phyloP scores from a whole-genome alignment of 164 flowering plant genomes.

The Vitis amurensis region DNA sequence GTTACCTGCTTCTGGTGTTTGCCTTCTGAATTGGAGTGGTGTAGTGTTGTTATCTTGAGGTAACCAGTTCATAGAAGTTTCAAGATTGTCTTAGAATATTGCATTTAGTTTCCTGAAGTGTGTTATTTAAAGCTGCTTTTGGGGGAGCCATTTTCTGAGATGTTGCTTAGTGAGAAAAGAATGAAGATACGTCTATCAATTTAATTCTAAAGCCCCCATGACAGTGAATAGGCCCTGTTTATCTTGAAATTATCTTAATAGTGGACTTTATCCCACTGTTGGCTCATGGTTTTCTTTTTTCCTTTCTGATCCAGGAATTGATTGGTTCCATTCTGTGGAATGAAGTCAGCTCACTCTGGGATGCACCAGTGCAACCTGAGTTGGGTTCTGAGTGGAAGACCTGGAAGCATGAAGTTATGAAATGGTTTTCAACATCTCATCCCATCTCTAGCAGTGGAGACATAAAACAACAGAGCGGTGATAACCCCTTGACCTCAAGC shows the following conservation, averaged over 20 bases:
- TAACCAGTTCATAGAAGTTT: too few relatives aligned
- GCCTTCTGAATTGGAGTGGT: too few relatives aligned
- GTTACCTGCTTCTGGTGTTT: too few relatives aligned
- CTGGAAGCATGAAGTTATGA: conserved; percentile 85
- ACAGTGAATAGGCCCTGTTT: neutral
- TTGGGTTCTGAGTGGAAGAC: conserved; percentile 73
- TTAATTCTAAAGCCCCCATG: neutral
- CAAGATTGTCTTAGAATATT: too few relatives aligned
- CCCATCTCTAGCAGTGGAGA: conserved; percentile 38
- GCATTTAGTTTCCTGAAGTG: neutral
- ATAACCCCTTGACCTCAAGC: conserved; percentile 27
- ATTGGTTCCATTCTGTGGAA: conserved; percentile 68
- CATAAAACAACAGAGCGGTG: conserved; percentile 35
- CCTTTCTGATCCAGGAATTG: conserved; percentile 58
- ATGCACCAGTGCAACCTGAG: conserved; percentile 53
- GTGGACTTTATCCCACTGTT: neutral
- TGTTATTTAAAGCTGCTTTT: neutral
- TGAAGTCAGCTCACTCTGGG: conserved; percentile 55
- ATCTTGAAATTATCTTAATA: neutral
- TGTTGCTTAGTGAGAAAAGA: neutral
- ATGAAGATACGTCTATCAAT: neutral
- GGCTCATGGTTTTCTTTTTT: conserved; percentile 8
- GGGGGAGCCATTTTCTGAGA: neutral
- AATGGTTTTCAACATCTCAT: conserved; percentile 67
- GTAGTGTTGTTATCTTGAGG: too few relatives aligned